Base-by-base conservation (phyloP, 2,329 filamentous ascomycete species). In the Neophaeococcomyces mojaviensis region DNA sequence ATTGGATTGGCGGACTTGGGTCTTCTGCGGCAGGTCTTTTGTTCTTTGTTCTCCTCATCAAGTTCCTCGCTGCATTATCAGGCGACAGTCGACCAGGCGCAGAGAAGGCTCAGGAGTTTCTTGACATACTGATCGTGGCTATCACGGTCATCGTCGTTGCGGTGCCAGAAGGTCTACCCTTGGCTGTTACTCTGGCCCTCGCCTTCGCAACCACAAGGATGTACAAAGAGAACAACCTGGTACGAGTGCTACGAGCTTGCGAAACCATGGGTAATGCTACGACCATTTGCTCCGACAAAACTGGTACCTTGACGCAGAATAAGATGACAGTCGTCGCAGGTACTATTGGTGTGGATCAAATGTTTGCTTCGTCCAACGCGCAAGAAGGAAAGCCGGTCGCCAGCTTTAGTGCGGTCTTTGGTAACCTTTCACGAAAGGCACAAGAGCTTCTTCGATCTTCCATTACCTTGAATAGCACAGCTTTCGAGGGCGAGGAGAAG, bases 41-140 rank as follows among this genome's bases (percentile, higher is more conserved):
- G 38, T 95, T 96, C 67, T 73, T 90, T 38, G 84, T 94, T 37
- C 73, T 95, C 12, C 79, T 95, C 59, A 89, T 95, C 68, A 78
- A 88, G 58, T 96, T 94, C 61, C 71, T 92, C 8, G 86, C 81
- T 39, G 68, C 78, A 10, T 74, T 95, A 2, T 74, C 65, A 45
- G 68, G 64, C 15, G 71, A 77, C 48, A 53, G 59, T 3, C 67
- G 67, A 1, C 74, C 74, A 0, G 73, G 87, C 2, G 81, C 86
- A 2, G 64, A 80, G 44, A 95, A 94, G 68, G 88, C 85, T 7
- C 86, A 90, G 58, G 73, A 78, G 43, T 88, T 88, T 57, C 72
- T 88, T 55, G 76, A 83, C 49, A 86, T 88, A 49, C 79, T 88
- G 57, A 88, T 88, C 52, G 80, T 86, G 36, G 82, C 86, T 18